Percentiles rank a stretch among this genome's conserved stretches.
phyloP scores from a whole-genome alignment of 1,139 yeast species.

The Yamadazyma sp. region DNA sequence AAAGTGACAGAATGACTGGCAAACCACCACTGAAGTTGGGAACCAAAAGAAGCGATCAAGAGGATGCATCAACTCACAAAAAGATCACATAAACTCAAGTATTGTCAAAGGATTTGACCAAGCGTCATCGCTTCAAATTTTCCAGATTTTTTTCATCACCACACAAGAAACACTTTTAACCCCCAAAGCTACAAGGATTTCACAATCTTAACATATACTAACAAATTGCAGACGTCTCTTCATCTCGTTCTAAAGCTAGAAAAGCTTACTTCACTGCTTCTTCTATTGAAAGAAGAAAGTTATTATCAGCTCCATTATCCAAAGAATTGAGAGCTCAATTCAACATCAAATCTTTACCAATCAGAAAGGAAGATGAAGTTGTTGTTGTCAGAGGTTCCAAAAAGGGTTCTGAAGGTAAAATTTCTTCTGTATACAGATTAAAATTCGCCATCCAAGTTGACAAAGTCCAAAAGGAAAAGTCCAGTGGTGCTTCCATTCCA shows the following conservation, averaged over 20 bases:
- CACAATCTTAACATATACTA: constrained; percentile 5
- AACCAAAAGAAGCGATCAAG: no score
- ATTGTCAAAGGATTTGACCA: background rate
- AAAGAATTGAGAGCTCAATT: constrained; percentile 98
- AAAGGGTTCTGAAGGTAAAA: constrained; percentile 99
- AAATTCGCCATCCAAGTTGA: constrained; percentile 96
- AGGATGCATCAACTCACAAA: no score
- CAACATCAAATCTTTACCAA: constrained; percentile 94
- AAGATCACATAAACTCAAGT: no score
- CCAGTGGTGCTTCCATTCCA: constrained; percentile 98
- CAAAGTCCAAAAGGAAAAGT: constrained; percentile 96
- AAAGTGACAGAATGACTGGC: no score
- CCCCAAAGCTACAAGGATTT: background rate
- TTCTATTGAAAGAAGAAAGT: constrained; percentile 91
- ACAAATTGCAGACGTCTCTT: constrained; percentile 82
- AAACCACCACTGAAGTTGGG: no score
- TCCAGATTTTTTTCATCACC: no score
- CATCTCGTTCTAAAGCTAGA: constrained; percentile 99
- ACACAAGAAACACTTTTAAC: no score
- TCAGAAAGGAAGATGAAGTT: constrained; percentile 98
- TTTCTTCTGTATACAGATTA: constrained; percentile 98
- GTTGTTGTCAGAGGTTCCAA: constrained; percentile 96
- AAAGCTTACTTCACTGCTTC: constrained; percentile 99
- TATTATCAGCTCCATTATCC: constrained; percentile 98
- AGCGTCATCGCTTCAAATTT: background rate